Percentiles rank a stretch among this genome's conserved stretches.
These are phyloP conservation scores for Nothophoma quercina DNA, from an alignment of 2,329 filamentous ascomycete genomes.

Conservation along the genomic window DNA sequence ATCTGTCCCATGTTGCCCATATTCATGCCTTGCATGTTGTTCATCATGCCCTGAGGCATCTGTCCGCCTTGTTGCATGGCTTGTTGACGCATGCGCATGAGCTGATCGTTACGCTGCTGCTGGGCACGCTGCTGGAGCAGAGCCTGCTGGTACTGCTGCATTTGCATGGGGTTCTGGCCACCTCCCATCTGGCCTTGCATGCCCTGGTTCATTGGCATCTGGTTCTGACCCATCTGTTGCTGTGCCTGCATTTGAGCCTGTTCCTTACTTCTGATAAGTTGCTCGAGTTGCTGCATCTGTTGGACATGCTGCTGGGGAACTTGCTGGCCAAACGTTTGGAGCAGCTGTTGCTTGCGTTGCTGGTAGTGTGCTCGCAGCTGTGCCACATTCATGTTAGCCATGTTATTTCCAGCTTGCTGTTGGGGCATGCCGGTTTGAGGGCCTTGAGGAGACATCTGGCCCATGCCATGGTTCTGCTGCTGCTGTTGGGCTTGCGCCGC, in stretches of 20 bases:
- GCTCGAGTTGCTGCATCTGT: conserved; percentile 41
- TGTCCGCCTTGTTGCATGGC: conserved; percentile 41
- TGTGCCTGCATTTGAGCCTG: conserved; percentile 22
- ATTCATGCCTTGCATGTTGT: conserved; percentile 44
- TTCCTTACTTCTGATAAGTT: conserved; percentile 33
- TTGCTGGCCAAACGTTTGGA: conserved; percentile 33
- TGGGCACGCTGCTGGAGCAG: conserved; percentile 46
- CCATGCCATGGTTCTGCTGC: conserved; percentile 31
- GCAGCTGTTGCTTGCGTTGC: conserved; percentile 34
- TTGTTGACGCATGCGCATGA: conserved; percentile 43
- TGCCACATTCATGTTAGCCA: conserved; percentile 38
- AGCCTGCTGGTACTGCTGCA: conserved; percentile 46
- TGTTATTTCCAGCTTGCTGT: conserved; percentile 27
- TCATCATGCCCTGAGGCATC: conserved; percentile 43
- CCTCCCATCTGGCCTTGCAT: conserved; percentile 38
- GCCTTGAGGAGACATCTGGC: conserved; percentile 41
- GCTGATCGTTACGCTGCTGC: conserved; percentile 45
- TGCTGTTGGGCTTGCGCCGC: conserved; percentile 38
- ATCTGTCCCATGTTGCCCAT: conserved; percentile 31
- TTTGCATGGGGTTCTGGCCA: conserved; percentile 36
- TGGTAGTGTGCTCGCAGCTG: conserved; percentile 37
- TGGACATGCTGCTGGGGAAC: conserved; percentile 36
- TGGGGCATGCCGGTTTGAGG: conserved; percentile 34
- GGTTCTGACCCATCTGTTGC: conserved; percentile 28
- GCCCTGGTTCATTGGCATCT: conserved; percentile 28